phyloP scores from a whole-genome alignment of 306 rosid genomes.

The Vicia villosa region DNA sequence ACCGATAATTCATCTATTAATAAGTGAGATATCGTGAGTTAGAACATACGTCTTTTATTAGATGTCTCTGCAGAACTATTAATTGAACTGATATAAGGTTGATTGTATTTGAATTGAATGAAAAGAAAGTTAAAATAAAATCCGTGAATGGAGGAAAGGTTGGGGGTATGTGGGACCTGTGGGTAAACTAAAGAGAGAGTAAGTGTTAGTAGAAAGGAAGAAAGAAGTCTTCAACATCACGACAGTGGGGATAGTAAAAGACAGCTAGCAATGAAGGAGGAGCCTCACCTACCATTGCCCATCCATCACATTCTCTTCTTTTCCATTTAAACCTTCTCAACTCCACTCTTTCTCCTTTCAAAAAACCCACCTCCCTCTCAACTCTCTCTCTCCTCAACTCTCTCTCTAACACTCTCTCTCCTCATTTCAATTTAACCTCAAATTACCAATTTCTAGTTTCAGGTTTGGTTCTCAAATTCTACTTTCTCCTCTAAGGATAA shows the following conservation, averaged over 20 bases:
- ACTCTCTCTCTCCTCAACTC: background rate
- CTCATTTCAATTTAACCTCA: slow-evolving; percentile 10
- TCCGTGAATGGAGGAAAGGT: slow-evolving; percentile 50
- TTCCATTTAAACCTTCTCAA: slow-evolving; percentile 50
- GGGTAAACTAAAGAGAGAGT: slow-evolving; percentile 39
- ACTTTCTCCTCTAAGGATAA: too few relatives aligned
- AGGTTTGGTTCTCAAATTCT: slow-evolving; percentile 44
- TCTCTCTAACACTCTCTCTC: background rate
- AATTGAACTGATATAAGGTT: too few relatives aligned
- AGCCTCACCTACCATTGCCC: slow-evolving; percentile 71
- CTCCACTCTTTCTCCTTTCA: slow-evolving; percentile 59
- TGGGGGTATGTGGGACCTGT: slow-evolving; percentile 53
- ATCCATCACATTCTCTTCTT: slow-evolving; percentile 44
- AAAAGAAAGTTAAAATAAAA: slow-evolving; percentile 43
- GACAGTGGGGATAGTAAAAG: slow-evolving; percentile 69
- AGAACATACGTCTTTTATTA: too few relatives aligned
- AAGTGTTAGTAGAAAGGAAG: slow-evolving; percentile 13
- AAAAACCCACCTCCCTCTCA: slow-evolving; percentile 33
- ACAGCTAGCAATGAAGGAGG: slow-evolving; percentile 98
- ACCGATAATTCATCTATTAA: too few relatives aligned
- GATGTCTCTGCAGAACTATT: too few relatives aligned
- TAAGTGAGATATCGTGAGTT: too few relatives aligned
- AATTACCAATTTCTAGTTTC: slow-evolving; percentile 16
- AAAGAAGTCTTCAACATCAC: slow-evolving; percentile 70
- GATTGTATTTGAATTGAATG: slow-evolving; percentile 4